Conservation (phyloP, 768 basidiomycete species). For the Melanogaster broomeanus region DNA sequence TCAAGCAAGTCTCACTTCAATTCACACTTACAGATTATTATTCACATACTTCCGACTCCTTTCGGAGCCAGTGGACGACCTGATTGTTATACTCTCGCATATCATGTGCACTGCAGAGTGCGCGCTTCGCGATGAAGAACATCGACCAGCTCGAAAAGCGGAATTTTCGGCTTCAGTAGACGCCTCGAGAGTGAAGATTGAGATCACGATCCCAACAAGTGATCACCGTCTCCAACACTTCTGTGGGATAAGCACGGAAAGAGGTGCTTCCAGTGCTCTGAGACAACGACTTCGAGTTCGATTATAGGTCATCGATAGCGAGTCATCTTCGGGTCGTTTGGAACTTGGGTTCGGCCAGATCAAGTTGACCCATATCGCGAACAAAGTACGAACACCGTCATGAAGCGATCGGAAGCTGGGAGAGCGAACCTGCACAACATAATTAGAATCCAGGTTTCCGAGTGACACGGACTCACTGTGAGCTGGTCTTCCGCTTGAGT, state of each 20-base stretch:
- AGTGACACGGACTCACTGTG: slow-evolving; percentile 43
- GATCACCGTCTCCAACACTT: slow-evolving; percentile 82
- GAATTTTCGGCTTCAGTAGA: slow-evolving; percentile 44
- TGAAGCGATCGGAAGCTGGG: slow-evolving; percentile 76
- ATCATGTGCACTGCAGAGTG: slow-evolving; percentile 87
- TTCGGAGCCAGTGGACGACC: slow-evolving; percentile 57
- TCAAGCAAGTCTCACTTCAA: not conserved
- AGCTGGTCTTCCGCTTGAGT: slow-evolving; percentile 53
- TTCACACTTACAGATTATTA: slow-evolving; percentile 59
- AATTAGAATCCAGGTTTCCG: not conserved
- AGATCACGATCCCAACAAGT: slow-evolving; percentile 76
- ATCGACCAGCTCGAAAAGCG: slow-evolving; percentile 83
- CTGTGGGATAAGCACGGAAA: slow-evolving; percentile 78
- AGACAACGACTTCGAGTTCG: slow-evolving; percentile 71
- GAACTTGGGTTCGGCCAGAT: slow-evolving; percentile 46
- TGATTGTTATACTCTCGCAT: slow-evolving; percentile 76
- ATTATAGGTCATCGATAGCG: slow-evolving; percentile 63
- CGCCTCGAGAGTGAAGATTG: slow-evolving; percentile 45
- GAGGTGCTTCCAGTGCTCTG: slow-evolving; percentile 79
- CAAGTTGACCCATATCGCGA: slow-evolving; percentile 69
- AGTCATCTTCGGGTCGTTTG: slow-evolving; percentile 64
- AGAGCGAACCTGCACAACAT: slow-evolving; percentile 52
- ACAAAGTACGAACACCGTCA: slow-evolving; percentile 79
- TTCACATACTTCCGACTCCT: slow-evolving; percentile 62
- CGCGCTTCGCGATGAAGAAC: slow-evolving; percentile 78